Base-by-base conservation (phyloP, 495 filamentous ascomycete species). In the Penicillium psychrofluorescens region DNA sequence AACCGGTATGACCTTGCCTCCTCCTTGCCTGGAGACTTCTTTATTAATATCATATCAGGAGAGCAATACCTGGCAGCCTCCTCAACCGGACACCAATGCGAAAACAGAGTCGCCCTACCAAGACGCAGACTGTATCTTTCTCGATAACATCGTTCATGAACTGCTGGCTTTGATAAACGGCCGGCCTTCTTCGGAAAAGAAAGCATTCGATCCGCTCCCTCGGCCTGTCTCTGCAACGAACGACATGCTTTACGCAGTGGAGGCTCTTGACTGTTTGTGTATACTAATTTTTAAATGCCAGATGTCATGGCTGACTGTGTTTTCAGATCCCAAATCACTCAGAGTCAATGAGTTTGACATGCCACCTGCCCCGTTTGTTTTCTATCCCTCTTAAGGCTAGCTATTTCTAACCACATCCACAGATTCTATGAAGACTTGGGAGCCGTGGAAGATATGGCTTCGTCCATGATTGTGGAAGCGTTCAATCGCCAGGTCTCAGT, bases 131-230 rank as follows among this genome's bases (percentile, higher is more conserved):
- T 71, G 68, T 27, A 67, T 68, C 12, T 67, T 77, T 15, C 55
- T 84, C 9, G 77, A 84, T 41, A 74, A 84, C 58, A 63, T 73
- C 7, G 58, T 67, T 32, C 63, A 73, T 41, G 80, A 84, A 53
- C 56, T 80, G 38, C 46, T 53, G 1, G 51, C 56, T n/a, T 62
- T 81, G 6, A 68, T 74, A 45, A 55, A 62, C 16, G 59, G 68
- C 29, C 59, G 66, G 29, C 71, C 76, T 6, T 38, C 53, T 5
- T 51, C 61, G 12, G 79, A 83, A 49, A 69, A 64, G 37, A 65
- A 56, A 35, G 65, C 50, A 10, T 50, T 61, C 11, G 66, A 70
- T 28, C 14, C 59, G 27, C 41, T 61, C 29, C 53, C 53, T 10
- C 43, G 57, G 11, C 59, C 63, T 11, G 40, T 56, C 8, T 58